Evolutionary conservation across 495 filamentous ascomycete genomes (phyloP).

Genomic region (Aspergillus ostianus): DNA sequence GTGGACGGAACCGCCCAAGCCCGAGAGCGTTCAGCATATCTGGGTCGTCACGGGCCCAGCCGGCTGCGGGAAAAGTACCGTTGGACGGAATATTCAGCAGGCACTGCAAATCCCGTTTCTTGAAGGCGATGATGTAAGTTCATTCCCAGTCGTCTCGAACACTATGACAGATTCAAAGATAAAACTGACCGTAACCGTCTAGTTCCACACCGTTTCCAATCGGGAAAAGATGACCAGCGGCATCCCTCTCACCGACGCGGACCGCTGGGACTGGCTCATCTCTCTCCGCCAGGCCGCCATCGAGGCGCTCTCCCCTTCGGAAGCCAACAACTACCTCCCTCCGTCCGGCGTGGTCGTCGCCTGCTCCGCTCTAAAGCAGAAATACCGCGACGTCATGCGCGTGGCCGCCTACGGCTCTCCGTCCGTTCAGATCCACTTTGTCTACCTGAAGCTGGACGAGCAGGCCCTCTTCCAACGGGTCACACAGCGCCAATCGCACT

Average conservation of each 20-base stretch:
- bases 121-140: conserved; percentile 91
- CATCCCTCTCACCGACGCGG: conserved; percentile 85
- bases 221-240: conserved; percentile 91
- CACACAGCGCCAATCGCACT: conserved; percentile 71
- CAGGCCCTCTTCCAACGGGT: conserved; percentile 74
- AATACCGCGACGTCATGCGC: conserved; percentile 96
- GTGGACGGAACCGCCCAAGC: conserved; percentile 18
- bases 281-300: conserved; percentile 79
- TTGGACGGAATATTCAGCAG: conserved; percentile 74
- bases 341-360: conserved; percentile 85
- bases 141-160: too few relatives aligned
- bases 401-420: conserved; percentile 77
- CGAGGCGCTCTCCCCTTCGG: conserved; percentile 54
- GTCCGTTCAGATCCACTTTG: conserved; percentile 81
- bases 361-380: conserved; percentile 93
- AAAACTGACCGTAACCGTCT: conserved; percentile 4
- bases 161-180: too few relatives aligned
- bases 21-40: conserved; percentile 67
- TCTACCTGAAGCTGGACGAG: conserved; percentile 82
- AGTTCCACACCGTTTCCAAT: conserved; percentile 86
- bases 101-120: conserved; percentile 76
- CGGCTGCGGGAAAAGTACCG: conserved; percentile 93
- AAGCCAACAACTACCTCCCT: conserved; percentile 40
- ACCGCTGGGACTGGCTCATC: conserved; percentile 99
- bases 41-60: conserved; percentile 98